Base-by-base conservation (phyloP, 805 yeast species). In the Starmerella ratchasimensis region DNA sequence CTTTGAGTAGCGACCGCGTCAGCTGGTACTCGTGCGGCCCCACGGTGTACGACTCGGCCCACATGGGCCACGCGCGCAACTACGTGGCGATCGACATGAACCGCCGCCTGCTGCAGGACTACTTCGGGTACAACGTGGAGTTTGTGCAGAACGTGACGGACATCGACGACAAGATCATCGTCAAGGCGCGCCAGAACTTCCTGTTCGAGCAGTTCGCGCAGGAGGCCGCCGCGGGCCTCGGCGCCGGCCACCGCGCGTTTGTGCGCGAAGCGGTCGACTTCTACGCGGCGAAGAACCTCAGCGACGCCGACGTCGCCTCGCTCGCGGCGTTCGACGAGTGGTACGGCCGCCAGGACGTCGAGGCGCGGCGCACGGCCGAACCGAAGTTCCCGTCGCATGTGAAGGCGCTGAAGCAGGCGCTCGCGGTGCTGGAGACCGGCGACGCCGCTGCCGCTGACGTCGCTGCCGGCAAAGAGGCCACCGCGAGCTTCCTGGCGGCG, bases 21-120 rank as follows among this genome's bases (percentile, higher is more conserved):
- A 70, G 84, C 1, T 90, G 98, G 98, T 90, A 90, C 63, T 80
- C 84, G 41, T 90, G 98, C 69, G 98, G 98, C 5, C 98, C 98
- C 10, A 90, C 98, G 0, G 98, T 90, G 13, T 90, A 90, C 55
- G 94, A 90, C 60, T 74, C 90, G 24, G 73, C 86, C 36, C 98
- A 90, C 56, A 84, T 90, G 96, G 98, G 98, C 17, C 98, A 90
- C 58, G 98, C 98, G 11, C 69, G 98, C 59, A 90, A 90, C 61
- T 90, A 90, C 54, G 97, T 90, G 34, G 74, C 94, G 8, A 81
- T 80, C 37, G 98, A 90, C 58, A 83, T 90, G 55, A 80, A 84
- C 56, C 74, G 98, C 57, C 71, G 98, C 49, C 71, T 90, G 35
- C 57, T 90, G 47, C 83, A 78, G 58, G 82, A 88, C 58, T 88